Base-by-base conservation (phyloP, 176 grass and related monocot genomes). In the Triticum monococcum region DNA sequence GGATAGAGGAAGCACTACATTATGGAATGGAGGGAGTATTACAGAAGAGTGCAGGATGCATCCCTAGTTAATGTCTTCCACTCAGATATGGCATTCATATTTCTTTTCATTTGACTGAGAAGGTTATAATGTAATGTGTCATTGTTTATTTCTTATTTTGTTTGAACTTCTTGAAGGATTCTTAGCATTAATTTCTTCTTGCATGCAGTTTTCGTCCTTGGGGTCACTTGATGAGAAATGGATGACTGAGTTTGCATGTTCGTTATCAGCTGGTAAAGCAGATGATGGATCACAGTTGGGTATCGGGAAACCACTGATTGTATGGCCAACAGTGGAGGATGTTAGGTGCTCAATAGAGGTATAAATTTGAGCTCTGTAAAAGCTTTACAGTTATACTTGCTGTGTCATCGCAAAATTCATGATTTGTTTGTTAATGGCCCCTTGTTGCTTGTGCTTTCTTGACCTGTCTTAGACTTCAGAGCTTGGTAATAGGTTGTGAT, bases 221-320 rank as follows among this genome's bases (percentile, higher is more conserved):
- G 96, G 96, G 25, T 98, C 96, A 82, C 85, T 98, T 87, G 93
- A 98, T 89, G 96, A 96, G 66, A 98, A 92, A 88, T 98, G 96
- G 96, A 84, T 96, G 83, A 89, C 35, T 81, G 96, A 95, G 54
- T 94, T 98, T 88, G 68, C 87, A 85, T 85, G 32, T 30, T 94
- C 96, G 3, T 75, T 98, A 64, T 98, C 96, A 45, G 86, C 93
- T 73, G 93, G 91, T 83, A 90, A 93, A 82, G 87, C 88, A 81
- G 85, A 94, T 64, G 92, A 98, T 79, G 90, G 92, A 57, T 92
- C 84, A 61, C 88, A 54, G 16, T 63, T 98, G 24, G 93, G 93
- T 57, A 83, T 89, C 9, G 93, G 96, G 20, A 95, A 95, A 86
- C 93, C 96, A 46, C 84, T 92, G 25, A 91, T 98, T 84, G 88